These are phyloP conservation scores for Cronartium quercuum DNA, from an alignment of 1,284 basidiomycete genomes.

Conservation along the genomic window DNA sequence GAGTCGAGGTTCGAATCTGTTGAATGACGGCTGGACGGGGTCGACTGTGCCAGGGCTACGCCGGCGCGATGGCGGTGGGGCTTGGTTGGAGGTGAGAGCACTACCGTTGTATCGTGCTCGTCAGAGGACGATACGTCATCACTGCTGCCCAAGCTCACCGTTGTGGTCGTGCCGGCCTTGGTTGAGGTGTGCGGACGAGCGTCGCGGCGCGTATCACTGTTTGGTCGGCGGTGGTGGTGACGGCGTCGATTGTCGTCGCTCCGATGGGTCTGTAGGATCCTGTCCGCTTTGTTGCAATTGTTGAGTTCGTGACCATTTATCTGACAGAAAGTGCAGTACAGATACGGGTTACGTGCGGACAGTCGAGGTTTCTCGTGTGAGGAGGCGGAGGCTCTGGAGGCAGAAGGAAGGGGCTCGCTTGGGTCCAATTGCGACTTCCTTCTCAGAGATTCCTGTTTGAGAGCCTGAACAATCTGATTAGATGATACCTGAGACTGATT, in stretches of 20 bases:
- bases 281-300: background rate
- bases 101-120: too few species aligned
- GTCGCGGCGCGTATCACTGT: background rate
- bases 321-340: constrained; percentile 6
- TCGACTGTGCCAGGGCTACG: too few species aligned
- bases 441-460: background rate
- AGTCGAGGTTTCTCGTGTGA: background rate
- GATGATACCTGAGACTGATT: background rate
- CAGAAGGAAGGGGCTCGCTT: background rate
- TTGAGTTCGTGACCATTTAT: background rate
- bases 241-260: background rate
- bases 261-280: background rate
- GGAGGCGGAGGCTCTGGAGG: background rate
- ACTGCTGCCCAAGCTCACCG: background rate
- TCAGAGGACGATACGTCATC: too few species aligned
- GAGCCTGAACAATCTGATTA: background rate
- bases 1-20: too few species aligned
- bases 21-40: too few species aligned
- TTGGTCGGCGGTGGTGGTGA: background rate
- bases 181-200: background rate
- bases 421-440: background rate
- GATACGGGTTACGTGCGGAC: background rate
- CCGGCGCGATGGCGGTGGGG: too few species aligned
- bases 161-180: background rate
- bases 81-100: too few species aligned